Percentiles rank a stretch among this genome's conserved stretches.
phyloP scores from a whole-genome alignment of 352 stramenopile species.

The Thalassiosira ordinaria region DNA sequence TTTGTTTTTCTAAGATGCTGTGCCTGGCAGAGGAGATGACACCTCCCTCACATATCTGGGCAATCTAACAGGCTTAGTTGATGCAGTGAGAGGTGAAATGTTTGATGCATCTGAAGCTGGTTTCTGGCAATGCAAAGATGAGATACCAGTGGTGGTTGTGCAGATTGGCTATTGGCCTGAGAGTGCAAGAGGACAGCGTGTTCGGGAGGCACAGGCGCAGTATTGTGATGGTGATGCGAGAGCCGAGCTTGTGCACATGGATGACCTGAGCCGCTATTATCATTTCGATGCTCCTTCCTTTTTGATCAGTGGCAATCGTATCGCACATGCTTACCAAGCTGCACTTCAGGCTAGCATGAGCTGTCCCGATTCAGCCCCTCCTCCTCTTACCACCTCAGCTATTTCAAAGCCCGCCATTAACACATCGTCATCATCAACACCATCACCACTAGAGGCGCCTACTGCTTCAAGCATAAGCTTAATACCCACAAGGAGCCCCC shows the following conservation, averaged over 20 bases:
- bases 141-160: conserved; percentile 37
- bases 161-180: conserved; percentile 33
- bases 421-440: too few relatives aligned
- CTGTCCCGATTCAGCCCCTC: too few relatives aligned
- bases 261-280: conserved; percentile 27
- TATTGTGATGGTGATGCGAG: conserved; percentile 32
- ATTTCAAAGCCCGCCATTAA: too few relatives aligned
- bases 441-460: too few relatives aligned
- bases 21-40: conserved; percentile 13
- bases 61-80: conserved; percentile 36
- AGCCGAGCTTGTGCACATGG: conserved; percentile 8
- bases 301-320: conserved; percentile 34
- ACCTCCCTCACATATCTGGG: conserved; percentile 6
- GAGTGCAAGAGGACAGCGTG: neutral
- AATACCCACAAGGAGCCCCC: too few relatives aligned
- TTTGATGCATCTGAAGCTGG: conserved; percentile 24
- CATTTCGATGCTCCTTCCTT: conserved; percentile 40
- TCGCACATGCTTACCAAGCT: conserved; percentile 35
- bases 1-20: neutral
- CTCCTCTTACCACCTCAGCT: too few relatives aligned
- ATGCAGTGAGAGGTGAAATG: conserved; percentile 30
- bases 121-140: conserved; percentile 30
- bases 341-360: too few relatives aligned
- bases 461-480: too few relatives aligned
- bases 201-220: conserved; percentile 21